These are phyloP conservation scores for Lenwebbia sp. DNA, from an alignment of 345 rosid species.

Conservation along the genomic window DNA sequence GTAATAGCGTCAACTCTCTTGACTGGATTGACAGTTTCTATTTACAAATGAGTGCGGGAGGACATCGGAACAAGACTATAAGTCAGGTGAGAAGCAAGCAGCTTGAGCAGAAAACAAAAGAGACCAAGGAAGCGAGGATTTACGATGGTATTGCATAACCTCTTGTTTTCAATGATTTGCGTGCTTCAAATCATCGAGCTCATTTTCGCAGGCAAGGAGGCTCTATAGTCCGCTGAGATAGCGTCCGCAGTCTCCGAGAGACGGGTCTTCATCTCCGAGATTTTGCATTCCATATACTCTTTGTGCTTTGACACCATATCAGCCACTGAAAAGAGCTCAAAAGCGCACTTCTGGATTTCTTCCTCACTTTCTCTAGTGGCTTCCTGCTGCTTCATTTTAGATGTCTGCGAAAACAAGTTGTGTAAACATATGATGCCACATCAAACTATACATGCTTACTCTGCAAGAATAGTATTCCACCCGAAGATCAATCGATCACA, in stretches of 20 bases:
- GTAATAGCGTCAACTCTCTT: not conserved
- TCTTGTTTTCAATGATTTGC: not conserved
- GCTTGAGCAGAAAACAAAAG: not conserved
- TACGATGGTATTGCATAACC: not conserved
- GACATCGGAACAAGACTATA: not conserved
- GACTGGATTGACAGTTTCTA: not conserved
- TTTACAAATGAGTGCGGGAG: not conserved
- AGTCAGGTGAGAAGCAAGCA: not conserved
- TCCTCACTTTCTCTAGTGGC: slow-evolving; percentile 40
- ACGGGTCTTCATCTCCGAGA: slow-evolving; percentile 35
- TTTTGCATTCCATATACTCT: slow-evolving; percentile 44
- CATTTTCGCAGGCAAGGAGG: slow-evolving; percentile 15
- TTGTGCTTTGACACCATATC: slow-evolving; percentile 63
- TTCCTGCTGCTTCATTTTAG: slow-evolving; percentile 48
- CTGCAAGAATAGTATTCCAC: not conserved
- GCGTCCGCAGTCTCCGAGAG: slow-evolving; percentile 38
- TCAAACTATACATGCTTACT: not conserved
- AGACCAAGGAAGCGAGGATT: not conserved
- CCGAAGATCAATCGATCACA: not conserved
- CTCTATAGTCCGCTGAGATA: slow-evolving; percentile 34
- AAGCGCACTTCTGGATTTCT: slow-evolving; percentile 40
- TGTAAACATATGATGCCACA: not conserved
- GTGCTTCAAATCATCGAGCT: not conserved
- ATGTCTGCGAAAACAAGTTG: slow-evolving; percentile 12
- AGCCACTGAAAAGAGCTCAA: slow-evolving; percentile 41